phyloP scores from a whole-genome alignment of 805 yeast genomes.

The Saccharomycopsis sp. region DNA sequence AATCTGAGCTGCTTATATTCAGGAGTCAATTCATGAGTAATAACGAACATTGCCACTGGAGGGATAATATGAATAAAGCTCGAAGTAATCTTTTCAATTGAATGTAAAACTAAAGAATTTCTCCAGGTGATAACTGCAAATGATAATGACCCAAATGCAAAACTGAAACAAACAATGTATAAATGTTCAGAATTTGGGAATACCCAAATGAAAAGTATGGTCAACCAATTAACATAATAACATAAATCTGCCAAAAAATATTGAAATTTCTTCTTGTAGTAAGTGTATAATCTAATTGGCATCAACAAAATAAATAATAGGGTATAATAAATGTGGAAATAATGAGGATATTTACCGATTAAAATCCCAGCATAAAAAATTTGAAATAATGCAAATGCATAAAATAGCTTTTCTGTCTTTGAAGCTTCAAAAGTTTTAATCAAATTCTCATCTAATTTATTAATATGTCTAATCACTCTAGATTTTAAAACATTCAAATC shows the following conservation, averaged over 20 bases:
- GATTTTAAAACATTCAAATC: conserved; percentile 24
- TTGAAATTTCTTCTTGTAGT: conserved; percentile 71
- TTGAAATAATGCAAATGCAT: conserved; percentile 60
- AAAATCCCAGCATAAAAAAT: conserved; percentile 68
- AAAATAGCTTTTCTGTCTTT: conserved; percentile 70
- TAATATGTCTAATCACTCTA: conserved; percentile 28
- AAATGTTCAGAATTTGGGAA: conserved; percentile 67
- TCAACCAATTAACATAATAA: conserved; percentile 74
- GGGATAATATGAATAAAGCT: conserved; percentile 90
- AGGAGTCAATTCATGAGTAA: conserved; percentile 67
- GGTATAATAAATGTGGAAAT: conserved; percentile 73
- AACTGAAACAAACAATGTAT: conserved; percentile 77
- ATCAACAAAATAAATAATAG: conserved; percentile 50
- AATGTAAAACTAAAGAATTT: conserved; percentile 85
- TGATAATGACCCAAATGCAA: conserved; percentile 81
- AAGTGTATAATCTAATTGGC: conserved; percentile 82
- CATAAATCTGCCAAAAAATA: conserved; percentile 90
- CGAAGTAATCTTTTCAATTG: conserved; percentile 86
- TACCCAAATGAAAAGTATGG: conserved; percentile 72
- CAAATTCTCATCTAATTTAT: conserved; percentile 33
- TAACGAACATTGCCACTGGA: conserved; percentile 77
- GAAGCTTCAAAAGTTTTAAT: conserved; percentile 36
- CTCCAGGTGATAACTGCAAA: conserved; percentile 97
- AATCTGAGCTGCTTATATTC: conserved; percentile 48
- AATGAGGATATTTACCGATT: conserved; percentile 70